phyloP scores from a whole-genome alignment of 164 flowering plant species.

The Tetrastigma voinierianum region DNA sequence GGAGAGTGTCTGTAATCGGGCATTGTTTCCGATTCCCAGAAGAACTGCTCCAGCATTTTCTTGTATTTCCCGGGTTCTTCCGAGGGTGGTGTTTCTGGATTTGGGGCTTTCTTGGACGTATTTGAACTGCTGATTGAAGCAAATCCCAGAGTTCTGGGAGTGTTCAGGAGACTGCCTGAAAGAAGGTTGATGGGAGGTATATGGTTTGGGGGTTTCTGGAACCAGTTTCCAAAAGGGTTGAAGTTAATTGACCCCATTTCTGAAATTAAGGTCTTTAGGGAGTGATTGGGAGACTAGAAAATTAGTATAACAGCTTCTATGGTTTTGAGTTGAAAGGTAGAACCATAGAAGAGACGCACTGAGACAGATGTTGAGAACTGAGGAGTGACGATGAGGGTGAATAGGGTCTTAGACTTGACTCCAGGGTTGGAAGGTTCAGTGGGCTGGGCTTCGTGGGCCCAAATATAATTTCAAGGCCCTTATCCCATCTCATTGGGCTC shows the following conservation, averaged over 20 bases:
- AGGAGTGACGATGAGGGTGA: too few species aligned
- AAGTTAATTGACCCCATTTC: constrained; percentile 75
- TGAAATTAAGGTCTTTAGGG: not conserved
- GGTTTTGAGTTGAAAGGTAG: too few species aligned
- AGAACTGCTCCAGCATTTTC: constrained; percentile 57
- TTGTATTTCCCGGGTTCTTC: constrained; percentile 37
- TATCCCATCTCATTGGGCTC: too few species aligned
- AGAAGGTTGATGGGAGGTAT: constrained; percentile 33
- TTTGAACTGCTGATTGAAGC: constrained; percentile 43
- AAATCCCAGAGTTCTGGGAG: constrained; percentile 40
- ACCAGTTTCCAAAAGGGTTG: constrained; percentile 79
- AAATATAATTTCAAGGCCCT: too few species aligned
- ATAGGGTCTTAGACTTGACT: too few species aligned
- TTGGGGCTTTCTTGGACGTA: constrained; percentile 15
- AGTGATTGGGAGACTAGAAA: constrained; percentile 2
- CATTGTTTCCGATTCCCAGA: constrained; percentile 67
- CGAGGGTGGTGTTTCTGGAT: constrained; percentile 16
- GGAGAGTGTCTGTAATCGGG: constrained; percentile 77
- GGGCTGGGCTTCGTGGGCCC: too few species aligned
- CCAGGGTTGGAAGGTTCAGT: too few species aligned
- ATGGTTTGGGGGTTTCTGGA: constrained; percentile 62
- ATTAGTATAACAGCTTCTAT: too few species aligned
- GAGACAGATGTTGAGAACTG: too few species aligned
- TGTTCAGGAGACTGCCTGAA: constrained; percentile 22
- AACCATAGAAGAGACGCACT: too few species aligned